Evolutionary conservation across 352 stramenopile genomes (phyloP).

Genomic region (Phytophthora sp.): DNA sequence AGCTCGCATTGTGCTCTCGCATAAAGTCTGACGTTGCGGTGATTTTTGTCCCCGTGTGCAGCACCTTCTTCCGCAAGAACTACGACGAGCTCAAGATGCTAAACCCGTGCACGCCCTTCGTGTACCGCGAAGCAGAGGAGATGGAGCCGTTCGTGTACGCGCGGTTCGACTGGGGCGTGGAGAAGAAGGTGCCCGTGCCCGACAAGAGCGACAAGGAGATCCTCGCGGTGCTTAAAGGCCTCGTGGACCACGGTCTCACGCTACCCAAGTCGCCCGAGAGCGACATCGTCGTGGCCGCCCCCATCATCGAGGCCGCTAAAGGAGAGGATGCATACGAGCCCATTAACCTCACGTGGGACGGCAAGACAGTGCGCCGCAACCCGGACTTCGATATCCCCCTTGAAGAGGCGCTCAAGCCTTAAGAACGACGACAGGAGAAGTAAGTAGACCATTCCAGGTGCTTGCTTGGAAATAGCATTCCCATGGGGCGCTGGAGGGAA

Average conservation of each 20-base stretch:
- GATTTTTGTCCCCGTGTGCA: conserved; percentile 28
- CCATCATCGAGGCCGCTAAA: conserved; percentile 74
- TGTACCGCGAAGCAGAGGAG: conserved; percentile 88
- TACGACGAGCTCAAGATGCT: conserved; percentile 91
- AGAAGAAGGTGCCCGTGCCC: conserved; percentile 85
- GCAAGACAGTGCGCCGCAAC: conserved; percentile 79
- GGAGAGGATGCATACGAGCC: conserved; percentile 79
- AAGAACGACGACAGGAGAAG: conserved; percentile 25
- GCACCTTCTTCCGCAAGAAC: conserved; percentile 88
- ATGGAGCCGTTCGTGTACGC: conserved; percentile 91
- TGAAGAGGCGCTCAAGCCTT: conserved; percentile 69
- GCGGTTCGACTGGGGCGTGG: conserved; percentile 84
- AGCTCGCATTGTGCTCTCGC: neutral
- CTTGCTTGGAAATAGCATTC: conserved; percentile 1
- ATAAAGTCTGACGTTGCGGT: conserved; percentile 11
- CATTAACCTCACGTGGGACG: conserved; percentile 88
- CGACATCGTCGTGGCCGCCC: conserved; percentile 71
- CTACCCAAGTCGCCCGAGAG: conserved; percentile 88
- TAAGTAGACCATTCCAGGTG: neutral
- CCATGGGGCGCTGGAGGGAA: conserved; percentile 6
- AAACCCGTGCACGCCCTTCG: conserved; percentile 81
- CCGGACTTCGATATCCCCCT: conserved; percentile 83
- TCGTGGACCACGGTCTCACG: conserved; percentile 74
- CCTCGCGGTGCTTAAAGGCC: conserved; percentile 70
- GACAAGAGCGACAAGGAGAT: conserved; percentile 89